Evolutionary conservation across 768 basidiomycete species (phyloP), one percentile per base, ranked within the genome.

Genomic region (Botryobasidium botryosum): DNA sequence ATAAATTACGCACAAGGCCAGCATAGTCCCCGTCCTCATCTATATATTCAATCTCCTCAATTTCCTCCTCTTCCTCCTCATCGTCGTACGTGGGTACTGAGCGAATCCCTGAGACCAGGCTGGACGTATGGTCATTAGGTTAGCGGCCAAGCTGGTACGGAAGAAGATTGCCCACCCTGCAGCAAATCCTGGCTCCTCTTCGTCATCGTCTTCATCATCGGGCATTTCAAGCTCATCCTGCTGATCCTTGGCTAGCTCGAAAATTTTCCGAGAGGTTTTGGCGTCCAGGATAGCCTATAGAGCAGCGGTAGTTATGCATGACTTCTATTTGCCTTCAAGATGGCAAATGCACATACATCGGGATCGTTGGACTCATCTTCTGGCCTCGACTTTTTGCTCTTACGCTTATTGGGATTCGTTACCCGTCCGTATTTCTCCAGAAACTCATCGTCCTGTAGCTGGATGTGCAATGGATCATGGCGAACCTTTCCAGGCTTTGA

Each of bases 201-300:
- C 68, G 24, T 74, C 72, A 52, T 68, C 63, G 33, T 62, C 59
- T 47, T 77, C 74, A 2, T 60, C 57, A 24, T 75, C 73, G 15
- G 66, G 64, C 53, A 74, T 68, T 44, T 75, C 75, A 3, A 91
- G 61, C 57, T 96, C 90, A 58, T 87, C 79, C 62, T 96, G 90
- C 61, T 99, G 92, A 53, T 84, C 79, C 56, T 74, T 71, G 13
- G 92, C 92, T 45, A 99, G 74, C 59, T 90, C 82, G 52, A 99
- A 80, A 40, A 99, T 94, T 53, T 75, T 78, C 48, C 70, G 68
- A 0, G 88, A 92, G 5, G 78, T 80, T 61, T 80, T 85, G 2
- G 79, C 70, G 57, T 88, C 84, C 49, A 90, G 59, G 17, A 76
- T 73, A 35, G 64, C 67, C 86, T 91, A 51, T 20, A 40, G 18